phyloP scores from a whole-genome alignment of 2,329 filamentous ascomycete species.

The Fonsecaea multimorphosa region DNA sequence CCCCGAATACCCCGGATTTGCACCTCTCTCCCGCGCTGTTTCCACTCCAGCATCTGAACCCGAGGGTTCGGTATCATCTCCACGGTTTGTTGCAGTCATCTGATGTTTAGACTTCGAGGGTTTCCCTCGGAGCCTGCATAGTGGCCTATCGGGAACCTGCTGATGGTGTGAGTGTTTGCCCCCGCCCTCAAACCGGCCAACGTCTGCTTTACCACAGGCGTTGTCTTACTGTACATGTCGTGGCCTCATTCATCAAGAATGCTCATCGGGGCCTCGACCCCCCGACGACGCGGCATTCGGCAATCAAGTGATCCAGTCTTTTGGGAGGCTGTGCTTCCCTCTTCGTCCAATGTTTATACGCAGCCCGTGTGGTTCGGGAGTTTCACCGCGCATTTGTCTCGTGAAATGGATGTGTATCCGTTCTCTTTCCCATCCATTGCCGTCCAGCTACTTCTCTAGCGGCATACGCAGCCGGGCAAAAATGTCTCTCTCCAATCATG shows the following conservation, averaged over 20 bases:
- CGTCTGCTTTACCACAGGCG: not conserved
- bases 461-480: slow-evolving; percentile 1
- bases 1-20: slow-evolving; percentile 4
- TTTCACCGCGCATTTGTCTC: not conserved
- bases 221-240: not conserved
- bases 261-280: not conserved
- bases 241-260: not conserved
- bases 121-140: not conserved
- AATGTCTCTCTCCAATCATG: not conserved
- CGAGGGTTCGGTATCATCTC: not conserved
- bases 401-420: slow-evolving; percentile 1
- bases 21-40: not conserved
- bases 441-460: slow-evolving; percentile 11
- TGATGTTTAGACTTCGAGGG: not conserved
- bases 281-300: not conserved
- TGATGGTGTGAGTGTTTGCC: not conserved
- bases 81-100: not conserved
- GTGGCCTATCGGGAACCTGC: not conserved
- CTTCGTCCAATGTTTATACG: not conserved
- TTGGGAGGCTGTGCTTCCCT: not conserved
- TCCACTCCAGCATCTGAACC: not conserved
- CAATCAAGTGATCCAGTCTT: not conserved
- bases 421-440: not conserved
- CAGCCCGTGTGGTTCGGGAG: not conserved
- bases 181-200: not conserved